These are phyloP conservation scores for Vanrija humicola DNA, from an alignment of 1,284 basidiomycete species.

Conservation along the genomic window DNA sequence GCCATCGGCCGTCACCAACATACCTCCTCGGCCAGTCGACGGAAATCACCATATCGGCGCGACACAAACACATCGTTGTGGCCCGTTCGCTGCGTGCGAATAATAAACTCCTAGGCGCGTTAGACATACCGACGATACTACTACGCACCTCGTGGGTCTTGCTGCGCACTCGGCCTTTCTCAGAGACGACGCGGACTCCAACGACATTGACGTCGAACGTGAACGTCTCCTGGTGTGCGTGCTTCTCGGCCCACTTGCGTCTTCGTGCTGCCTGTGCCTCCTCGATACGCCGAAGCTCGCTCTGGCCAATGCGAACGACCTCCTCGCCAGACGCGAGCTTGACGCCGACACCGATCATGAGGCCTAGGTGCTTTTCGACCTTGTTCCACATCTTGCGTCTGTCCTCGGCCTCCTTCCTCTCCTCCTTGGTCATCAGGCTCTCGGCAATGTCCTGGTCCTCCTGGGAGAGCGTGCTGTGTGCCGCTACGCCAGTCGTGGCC, in stretches of 20 bases:
- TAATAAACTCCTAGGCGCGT: slow-evolving; percentile 76
- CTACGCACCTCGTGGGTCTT: slow-evolving; percentile 71
- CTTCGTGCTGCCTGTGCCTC: slow-evolving; percentile 57
- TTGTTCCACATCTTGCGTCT: slow-evolving; percentile 63
- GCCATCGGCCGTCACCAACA: too few relatives aligned
- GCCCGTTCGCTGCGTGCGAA: slow-evolving; percentile 73
- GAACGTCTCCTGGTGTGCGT: slow-evolving; percentile 38
- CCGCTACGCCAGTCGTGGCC: slow-evolving; percentile 54
- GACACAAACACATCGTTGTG: slow-evolving; percentile 80
- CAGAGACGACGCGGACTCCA: slow-evolving; percentile 70
- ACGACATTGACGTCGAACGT: slow-evolving; percentile 83
- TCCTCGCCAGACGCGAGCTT: slow-evolving; percentile 79
- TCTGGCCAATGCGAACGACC: slow-evolving; percentile 77
- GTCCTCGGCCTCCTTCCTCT: slow-evolving; percentile 58
- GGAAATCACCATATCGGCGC: slow-evolving; percentile 92
- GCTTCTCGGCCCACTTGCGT: slow-evolving; percentile 43
- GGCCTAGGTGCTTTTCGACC: slow-evolving; percentile 73
- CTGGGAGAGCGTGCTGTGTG: slow-evolving; percentile 38
- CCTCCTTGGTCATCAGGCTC: slow-evolving; percentile 48
- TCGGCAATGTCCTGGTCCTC: slow-evolving; percentile 34
- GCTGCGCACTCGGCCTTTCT: slow-evolving; percentile 77
- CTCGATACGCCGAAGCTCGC: slow-evolving; percentile 72
- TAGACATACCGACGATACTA: neutral
- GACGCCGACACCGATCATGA: slow-evolving; percentile 74
- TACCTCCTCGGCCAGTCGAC: slow-evolving; percentile 68